phyloP scores from a whole-genome alignment of 768 basidiomycete genomes.

The Termitomyces sp. region DNA sequence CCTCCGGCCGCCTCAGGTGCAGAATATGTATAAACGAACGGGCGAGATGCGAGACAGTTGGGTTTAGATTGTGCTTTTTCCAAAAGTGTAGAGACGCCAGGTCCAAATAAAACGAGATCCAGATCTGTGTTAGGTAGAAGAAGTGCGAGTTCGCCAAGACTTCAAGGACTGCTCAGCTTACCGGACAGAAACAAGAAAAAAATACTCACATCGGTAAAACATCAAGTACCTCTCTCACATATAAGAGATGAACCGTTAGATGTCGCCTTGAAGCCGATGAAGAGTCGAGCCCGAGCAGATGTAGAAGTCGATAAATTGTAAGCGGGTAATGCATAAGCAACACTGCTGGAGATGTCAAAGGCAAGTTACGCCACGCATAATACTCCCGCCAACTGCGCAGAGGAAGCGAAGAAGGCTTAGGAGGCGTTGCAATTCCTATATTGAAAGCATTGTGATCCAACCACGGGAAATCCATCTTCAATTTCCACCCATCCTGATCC shows the following conservation, averaged over 20 bases:
- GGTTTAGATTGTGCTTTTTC: conserved; percentile 27
- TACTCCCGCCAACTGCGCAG: conserved; percentile 39
- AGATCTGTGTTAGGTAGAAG: conserved; percentile 45
- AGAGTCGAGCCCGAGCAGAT: conserved; percentile 28
- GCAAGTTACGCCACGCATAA: conserved; percentile 42
- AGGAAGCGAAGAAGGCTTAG: conserved; percentile 20
- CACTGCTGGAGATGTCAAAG: conserved; percentile 39
- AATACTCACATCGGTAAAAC: conserved; percentile 36
- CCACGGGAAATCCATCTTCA: conserved; percentile 30
- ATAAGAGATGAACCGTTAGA: conserved; percentile 33
- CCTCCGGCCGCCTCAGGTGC: conserved; percentile 33
- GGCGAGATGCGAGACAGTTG: conserved; percentile 24
- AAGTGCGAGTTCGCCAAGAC: conserved; percentile 44
- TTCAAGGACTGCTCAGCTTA: background rate
- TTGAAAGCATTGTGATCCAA: conserved; percentile 19
- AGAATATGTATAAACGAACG: conserved; percentile 26
- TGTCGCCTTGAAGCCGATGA: conserved; percentile 21
- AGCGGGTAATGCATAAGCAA: conserved; percentile 44
- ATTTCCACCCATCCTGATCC: conserved; percentile 33
- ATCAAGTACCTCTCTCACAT: conserved; percentile 36
- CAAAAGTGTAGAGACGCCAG: conserved; percentile 26
- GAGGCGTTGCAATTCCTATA: conserved; percentile 16
- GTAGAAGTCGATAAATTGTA: conserved; percentile 33
- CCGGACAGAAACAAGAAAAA: background rate
- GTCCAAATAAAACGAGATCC: conserved; percentile 38